Evolutionary conservation across 495 filamentous ascomycete species (phyloP).

Genomic region (Penicilliopsis zonata): DNA sequence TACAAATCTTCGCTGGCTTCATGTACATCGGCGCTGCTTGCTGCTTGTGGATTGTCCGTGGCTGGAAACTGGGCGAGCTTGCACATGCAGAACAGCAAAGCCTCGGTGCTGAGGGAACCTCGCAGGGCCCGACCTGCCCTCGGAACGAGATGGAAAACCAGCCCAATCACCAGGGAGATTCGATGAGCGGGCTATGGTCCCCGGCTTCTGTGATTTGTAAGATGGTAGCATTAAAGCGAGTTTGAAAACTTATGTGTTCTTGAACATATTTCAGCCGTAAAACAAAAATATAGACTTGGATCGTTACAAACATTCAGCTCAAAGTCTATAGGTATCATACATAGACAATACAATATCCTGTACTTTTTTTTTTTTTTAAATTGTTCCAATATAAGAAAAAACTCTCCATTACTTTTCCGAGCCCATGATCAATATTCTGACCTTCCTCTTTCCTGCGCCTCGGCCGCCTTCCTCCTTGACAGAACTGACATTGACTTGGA

Average conservation of each 20-base stretch:
- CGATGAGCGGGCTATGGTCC: slow-evolving; percentile 12
- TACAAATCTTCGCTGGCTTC: slow-evolving; percentile 56
- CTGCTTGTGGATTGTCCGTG: slow-evolving; percentile 36
- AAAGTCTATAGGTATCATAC: too few species aligned
- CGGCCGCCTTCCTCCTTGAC: slow-evolving; percentile 66
- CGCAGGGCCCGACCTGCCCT: too few species aligned
- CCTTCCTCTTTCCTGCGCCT: slow-evolving; percentile 77
- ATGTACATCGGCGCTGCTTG: slow-evolving; percentile 50
- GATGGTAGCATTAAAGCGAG: slow-evolving; percentile 24
- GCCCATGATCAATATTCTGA: slow-evolving; percentile 27
- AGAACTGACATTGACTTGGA: slow-evolving; percentile 77
- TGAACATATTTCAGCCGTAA: too few species aligned
- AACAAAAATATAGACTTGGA: too few species aligned
- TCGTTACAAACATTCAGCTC: too few species aligned
- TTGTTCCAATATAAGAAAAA: too few species aligned
- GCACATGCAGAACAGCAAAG: slow-evolving; percentile 22
- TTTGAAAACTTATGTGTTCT: slow-evolving; percentile 9
- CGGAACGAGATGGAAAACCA: too few species aligned
- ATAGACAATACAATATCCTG: too few species aligned
- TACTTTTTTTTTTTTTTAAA: too few species aligned
- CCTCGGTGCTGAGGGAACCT: neutral
- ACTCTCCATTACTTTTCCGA: slow-evolving; percentile 5
- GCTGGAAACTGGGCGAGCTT: slow-evolving; percentile 49
- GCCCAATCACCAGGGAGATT: slow-evolving; percentile 3
- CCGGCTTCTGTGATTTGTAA: slow-evolving; percentile 14